Conservation (phyloP, 2,329 filamentous ascomycete species). For the Fusarium udum region DNA sequence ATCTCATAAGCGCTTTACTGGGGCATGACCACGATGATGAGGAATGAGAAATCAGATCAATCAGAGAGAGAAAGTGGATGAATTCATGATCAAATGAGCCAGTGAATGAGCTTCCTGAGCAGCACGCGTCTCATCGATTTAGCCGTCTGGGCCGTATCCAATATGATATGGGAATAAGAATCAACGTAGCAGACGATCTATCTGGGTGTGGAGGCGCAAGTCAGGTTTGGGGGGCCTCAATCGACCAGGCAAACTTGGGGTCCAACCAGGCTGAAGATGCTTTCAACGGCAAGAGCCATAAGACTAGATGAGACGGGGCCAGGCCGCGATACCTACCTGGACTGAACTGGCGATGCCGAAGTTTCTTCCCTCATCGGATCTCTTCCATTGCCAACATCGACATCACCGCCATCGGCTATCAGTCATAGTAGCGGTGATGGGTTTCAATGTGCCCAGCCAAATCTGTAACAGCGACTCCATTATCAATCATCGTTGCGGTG, state of each 20-base stretch:
- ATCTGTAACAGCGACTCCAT: slow-evolving; percentile 39
- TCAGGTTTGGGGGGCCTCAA: slow-evolving; percentile 44
- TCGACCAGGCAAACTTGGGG: slow-evolving; percentile 32
- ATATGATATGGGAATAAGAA: slow-evolving; percentile 26
- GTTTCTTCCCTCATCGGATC: slow-evolving; percentile 14
- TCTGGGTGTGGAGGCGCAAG: slow-evolving; percentile 43
- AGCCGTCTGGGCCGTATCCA: slow-evolving; percentile 23
- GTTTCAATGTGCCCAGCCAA: slow-evolving; percentile 19
- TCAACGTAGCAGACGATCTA: slow-evolving; percentile 28
- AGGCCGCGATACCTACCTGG: slow-evolving; percentile 1
- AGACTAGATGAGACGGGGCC: not conserved
- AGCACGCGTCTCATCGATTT: slow-evolving; percentile 27
- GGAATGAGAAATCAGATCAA: slow-evolving; percentile 9
- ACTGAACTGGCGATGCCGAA: not conserved
- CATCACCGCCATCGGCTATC: slow-evolving; percentile 23
- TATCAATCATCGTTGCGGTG: slow-evolving; percentile 25
- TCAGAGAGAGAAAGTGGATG: slow-evolving; percentile 9
- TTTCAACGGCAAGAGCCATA: not conserved
- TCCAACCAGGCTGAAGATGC: slow-evolving; percentile 30
- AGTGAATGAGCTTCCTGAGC: slow-evolving; percentile 25
- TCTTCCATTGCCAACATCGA: slow-evolving; percentile 7
- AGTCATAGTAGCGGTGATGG: slow-evolving; percentile 38
- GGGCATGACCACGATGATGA: slow-evolving; percentile 14
- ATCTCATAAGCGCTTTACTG: slow-evolving; percentile 12
- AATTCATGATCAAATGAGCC: slow-evolving; percentile 7